These are phyloP conservation scores for Chimonanthus salicifolius DNA, from an alignment of 164 flowering plant species.

Conservation along the genomic window DNA sequence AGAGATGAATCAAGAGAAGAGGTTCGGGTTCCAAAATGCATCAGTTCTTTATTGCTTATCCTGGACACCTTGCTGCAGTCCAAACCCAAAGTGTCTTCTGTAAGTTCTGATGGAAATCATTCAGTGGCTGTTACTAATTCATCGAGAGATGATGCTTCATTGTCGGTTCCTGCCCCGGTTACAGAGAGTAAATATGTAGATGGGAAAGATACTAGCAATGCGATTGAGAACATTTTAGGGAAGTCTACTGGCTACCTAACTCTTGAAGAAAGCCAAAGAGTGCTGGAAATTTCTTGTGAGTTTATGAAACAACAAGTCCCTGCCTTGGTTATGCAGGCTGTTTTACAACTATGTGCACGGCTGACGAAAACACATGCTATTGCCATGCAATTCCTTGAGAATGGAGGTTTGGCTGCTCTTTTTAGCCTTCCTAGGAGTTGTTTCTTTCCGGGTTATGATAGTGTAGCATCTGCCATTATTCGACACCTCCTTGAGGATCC, in stretches of 20 bases:
- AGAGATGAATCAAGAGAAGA: slow-evolving; percentile 40
- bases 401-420: slow-evolving; percentile 70
- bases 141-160: slow-evolving; percentile 37
- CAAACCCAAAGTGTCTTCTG: slow-evolving; percentile 44
- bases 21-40: slow-evolving; percentile 52
- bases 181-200: slow-evolving; percentile 29
- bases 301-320: slow-evolving; percentile 74
- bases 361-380: slow-evolving; percentile 75
- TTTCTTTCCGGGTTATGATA: slow-evolving; percentile 82
- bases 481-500: slow-evolving; percentile 96
- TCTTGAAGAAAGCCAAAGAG: slow-evolving; percentile 61
- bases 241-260: slow-evolving; percentile 73
- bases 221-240: slow-evolving; percentile 66
- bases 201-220: slow-evolving; percentile 29
- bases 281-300: slow-evolving; percentile 55
- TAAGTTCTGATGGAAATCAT: slow-evolving; percentile 29
- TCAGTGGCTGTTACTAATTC: slow-evolving; percentile 37
- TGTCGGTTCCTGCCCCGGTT: slow-evolving; percentile 24
- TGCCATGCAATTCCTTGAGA: slow-evolving; percentile 77
- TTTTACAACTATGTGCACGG: slow-evolving; percentile 80
- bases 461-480: slow-evolving; percentile 71
- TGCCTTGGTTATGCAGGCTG: slow-evolving; percentile 80
- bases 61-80: slow-evolving; percentile 75
- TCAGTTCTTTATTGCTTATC: slow-evolving; percentile 75
- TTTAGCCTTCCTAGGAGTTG: slow-evolving; percentile 73